Conservation (phyloP, 2,329 filamentous ascomycete genomes). For the Lecanosticta acicola region DNA sequence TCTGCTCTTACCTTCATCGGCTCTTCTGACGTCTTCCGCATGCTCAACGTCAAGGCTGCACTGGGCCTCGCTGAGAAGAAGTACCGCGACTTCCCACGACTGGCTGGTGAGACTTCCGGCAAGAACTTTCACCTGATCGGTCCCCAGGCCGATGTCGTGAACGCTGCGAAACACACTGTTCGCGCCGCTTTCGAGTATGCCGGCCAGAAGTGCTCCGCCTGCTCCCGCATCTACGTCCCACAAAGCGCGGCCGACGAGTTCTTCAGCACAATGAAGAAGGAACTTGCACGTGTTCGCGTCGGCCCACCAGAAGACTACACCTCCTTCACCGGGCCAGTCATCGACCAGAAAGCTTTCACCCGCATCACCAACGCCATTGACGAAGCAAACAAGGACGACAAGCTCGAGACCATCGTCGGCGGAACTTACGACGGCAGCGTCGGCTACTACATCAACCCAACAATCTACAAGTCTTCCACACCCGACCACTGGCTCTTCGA, state of each 20-base stretch:
- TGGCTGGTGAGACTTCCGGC: slow-evolving; percentile 82
- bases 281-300: slow-evolving; percentile 62
- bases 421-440: slow-evolving; percentile 70
- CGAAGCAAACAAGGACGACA: slow-evolving; percentile 63
- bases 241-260: slow-evolving; percentile 67
- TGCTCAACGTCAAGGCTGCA: slow-evolving; percentile 78
- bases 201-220: slow-evolving; percentile 84
- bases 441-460: slow-evolving; percentile 78
- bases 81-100: slow-evolving; percentile 77
- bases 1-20: slow-evolving; percentile 88
- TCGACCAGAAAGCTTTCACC: slow-evolving; percentile 73
- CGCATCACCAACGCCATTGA: slow-evolving; percentile 72
- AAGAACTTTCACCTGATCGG: slow-evolving; percentile 90
- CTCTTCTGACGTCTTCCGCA: slow-evolving; percentile 82
- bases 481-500: slow-evolving; percentile 66
- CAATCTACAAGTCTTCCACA: slow-evolving; percentile 69
- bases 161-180: slow-evolving; percentile 73
- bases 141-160: slow-evolving; percentile 66
- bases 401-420: slow-evolving; percentile 65
- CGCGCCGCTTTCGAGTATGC: slow-evolving; percentile 85
- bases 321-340: slow-evolving; percentile 81
- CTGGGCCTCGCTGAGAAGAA: slow-evolving; percentile 70
- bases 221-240: slow-evolving; percentile 70
- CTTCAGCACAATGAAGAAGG: slow-evolving; percentile 56
- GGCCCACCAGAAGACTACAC: slow-evolving; percentile 63